Base-by-base conservation (phyloP, 1,284 basidiomycete genomes). In the Sanghuangporus sanghuang region DNA sequence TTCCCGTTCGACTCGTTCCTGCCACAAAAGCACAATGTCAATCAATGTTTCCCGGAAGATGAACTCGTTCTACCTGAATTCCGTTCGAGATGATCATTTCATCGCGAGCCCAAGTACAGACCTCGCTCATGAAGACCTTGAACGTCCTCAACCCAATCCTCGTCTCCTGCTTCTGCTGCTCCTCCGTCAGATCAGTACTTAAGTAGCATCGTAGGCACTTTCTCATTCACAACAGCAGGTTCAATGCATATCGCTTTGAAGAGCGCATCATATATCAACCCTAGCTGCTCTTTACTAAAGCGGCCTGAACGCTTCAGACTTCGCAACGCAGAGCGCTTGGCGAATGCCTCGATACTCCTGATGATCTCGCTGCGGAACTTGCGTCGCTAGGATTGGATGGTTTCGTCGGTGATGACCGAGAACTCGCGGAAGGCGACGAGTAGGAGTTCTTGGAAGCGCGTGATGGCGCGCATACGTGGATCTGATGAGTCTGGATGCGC, bases 381-480 rank as follows among this genome's bases (percentile, higher is more conserved):
- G 67, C 87, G 85, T 35, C 97, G 87, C 75, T 99, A 96, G 18
- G 84, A 84, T 18, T 87, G 84, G 69, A 99, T 98, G 12, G 93
- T 93, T 38, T 99, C 97, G 71, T 98, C 96, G 0, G 94, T 96
- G 73, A 99, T 96, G 67, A 95, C 83, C 27, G 95, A 91, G 74
- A 99, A 99, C 75, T 99, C 97, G 62, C 97, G 87, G 84, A 98
- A 98, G 1, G 96, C 96, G 60, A 98, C 90, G 6, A 98, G 87
- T 12, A 96, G 85, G 3, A 99, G 85, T 76, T 99, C 96, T 75
- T 99, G 97, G 83, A 99, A 99, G 66, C 93, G 92, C 21, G 96
- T 98, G 71, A 99, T 97, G 49, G 95, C 93, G 18, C 95, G 91
- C 6, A 94, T 87, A 21, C 95, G 89, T 2, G 96, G 90, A 70